A percentile compares a stretch with the other conserved stretches of the same genome.
These are phyloP conservation scores for Melianthus villosus DNA, from an alignment of 441 rosid genomes.

Conservation along the genomic window DNA sequence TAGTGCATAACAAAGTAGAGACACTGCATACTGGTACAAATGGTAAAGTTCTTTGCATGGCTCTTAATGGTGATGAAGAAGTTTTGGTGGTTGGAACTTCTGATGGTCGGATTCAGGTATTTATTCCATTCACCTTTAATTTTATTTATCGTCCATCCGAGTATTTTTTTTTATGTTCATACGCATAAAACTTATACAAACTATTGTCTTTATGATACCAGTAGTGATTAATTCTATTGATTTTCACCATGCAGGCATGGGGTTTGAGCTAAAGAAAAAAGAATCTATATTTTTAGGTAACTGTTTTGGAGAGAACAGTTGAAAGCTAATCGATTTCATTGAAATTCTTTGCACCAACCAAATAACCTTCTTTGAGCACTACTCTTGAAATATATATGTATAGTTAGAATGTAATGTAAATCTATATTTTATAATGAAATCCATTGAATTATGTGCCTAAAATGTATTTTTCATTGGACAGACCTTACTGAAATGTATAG, in stretches of 20 bases:
- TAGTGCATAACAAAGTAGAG: slow-evolving; percentile 20
- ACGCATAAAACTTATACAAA: not conserved
- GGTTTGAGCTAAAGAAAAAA: slow-evolving; percentile 25
- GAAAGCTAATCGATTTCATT: slow-evolving; percentile 3
- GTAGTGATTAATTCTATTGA: not conserved
- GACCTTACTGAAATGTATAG: too few species aligned
- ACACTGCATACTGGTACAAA: slow-evolving; percentile 26
- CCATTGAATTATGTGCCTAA: too few species aligned
- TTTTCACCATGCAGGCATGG: slow-evolving; percentile 40
- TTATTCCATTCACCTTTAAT: too few species aligned
- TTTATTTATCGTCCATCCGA: not conserved
- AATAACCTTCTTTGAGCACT: too few species aligned
- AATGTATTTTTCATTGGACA: too few species aligned
- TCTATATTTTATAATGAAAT: too few species aligned
- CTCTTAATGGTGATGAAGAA: slow-evolving; percentile 38
- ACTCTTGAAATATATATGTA: too few species aligned
- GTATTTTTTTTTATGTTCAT: not conserved
- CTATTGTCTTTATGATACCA: not conserved
- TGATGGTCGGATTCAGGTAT: slow-evolving; percentile 53
- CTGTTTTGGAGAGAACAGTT: not conserved
- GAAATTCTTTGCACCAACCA: slow-evolving; percentile 10
- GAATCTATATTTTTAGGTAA: slow-evolving; percentile 4
- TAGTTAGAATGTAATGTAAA: too few species aligned
- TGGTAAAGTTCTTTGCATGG: slow-evolving; percentile 32
- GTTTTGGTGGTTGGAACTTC: slow-evolving; percentile 45